A percentile compares a stretch with the other conserved stretches of the same genome.
These are phyloP conservation scores for Excoecaria cochinchinensis DNA, from an alignment of 345 rosid genomes.

Conservation along the genomic window DNA sequence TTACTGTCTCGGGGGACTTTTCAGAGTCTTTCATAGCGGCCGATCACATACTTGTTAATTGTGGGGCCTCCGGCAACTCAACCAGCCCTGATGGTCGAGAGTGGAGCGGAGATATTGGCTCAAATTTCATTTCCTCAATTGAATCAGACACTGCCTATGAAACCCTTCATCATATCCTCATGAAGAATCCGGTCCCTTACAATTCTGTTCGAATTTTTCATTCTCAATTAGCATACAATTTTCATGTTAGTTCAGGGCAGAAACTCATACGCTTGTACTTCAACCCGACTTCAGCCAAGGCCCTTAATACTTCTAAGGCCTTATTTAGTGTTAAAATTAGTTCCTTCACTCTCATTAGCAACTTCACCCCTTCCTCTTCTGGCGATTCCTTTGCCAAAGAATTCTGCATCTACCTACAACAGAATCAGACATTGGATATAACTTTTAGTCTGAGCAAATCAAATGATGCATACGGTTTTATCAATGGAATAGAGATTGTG, in stretches of 20 bases:
- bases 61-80: constrained; percentile 1
- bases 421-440: constrained; percentile 23
- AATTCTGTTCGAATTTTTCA: too few species aligned
- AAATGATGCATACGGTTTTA: constrained; percentile 26
- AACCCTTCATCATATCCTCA: constrained; percentile 34
- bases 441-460: constrained; percentile 31
- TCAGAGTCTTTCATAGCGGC: background rate
- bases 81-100: constrained; percentile 18
- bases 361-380: constrained; percentile 27
- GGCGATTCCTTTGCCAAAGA: constrained; percentile 12
- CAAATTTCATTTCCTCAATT: constrained; percentile 4
- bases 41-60: constrained; percentile 2
- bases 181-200: constrained; percentile 13
- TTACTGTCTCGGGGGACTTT: background rate
- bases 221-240: too few species aligned
- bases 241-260: constrained; percentile 22
- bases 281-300: constrained; percentile 9
- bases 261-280: constrained; percentile 28
- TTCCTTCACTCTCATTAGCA: constrained; percentile 23
- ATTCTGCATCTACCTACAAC: background rate
- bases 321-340: constrained; percentile 28
- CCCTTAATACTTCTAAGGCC: constrained; percentile 1
- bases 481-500: constrained; percentile 42
- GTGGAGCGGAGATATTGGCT: constrained; percentile 13
- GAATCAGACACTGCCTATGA: constrained; percentile 11